Evolutionary conservation across 208 protist species (phyloP).

Genomic region (Crithidia acanthocephali): DNA sequence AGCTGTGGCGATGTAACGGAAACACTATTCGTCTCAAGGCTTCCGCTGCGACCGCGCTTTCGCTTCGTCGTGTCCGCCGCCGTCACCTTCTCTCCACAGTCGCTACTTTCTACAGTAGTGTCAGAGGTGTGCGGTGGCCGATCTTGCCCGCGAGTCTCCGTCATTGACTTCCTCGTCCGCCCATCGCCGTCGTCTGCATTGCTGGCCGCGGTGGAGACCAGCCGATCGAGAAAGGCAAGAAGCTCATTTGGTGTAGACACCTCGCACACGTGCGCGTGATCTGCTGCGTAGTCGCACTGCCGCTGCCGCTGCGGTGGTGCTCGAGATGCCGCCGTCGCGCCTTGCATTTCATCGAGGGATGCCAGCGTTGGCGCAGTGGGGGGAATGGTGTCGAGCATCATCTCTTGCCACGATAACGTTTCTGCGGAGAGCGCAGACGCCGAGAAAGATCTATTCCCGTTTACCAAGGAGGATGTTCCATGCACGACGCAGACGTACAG

Average conservation of each 20-base stretch:
- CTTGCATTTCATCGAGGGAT: not conserved
- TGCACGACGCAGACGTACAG: conserved; percentile 32
- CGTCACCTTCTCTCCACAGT: too few relatives aligned
- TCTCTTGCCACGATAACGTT: conserved; percentile 1
- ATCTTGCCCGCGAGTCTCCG: too few relatives aligned
- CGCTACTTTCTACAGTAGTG: too few relatives aligned
- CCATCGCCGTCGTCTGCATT: not conserved
- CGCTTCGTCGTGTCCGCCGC: not conserved
- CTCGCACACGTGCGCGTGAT: conserved; percentile 37
- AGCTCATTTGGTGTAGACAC: conserved; percentile 44
- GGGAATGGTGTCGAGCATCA: not conserved
- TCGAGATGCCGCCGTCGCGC: too few relatives aligned
- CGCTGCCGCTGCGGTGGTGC: not conserved
- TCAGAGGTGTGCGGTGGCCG: too few relatives aligned
- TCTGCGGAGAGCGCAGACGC: not conserved
- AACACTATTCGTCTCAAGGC: not conserved
- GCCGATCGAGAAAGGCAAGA: conserved; percentile 30
- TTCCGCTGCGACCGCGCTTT: not conserved
- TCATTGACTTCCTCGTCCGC: too few relatives aligned
- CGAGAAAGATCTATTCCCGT: not conserved
- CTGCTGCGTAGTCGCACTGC: conserved; percentile 29
- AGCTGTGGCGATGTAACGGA: not conserved
- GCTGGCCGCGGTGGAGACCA: not conserved
- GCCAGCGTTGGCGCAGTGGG: not conserved
- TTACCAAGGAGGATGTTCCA: not conserved